Percentiles rank a stretch among this genome's conserved stretches.
These are phyloP conservation scores for Apocynum venetum DNA, from an alignment of 257 asterid genomes.

Conservation along the genomic window DNA sequence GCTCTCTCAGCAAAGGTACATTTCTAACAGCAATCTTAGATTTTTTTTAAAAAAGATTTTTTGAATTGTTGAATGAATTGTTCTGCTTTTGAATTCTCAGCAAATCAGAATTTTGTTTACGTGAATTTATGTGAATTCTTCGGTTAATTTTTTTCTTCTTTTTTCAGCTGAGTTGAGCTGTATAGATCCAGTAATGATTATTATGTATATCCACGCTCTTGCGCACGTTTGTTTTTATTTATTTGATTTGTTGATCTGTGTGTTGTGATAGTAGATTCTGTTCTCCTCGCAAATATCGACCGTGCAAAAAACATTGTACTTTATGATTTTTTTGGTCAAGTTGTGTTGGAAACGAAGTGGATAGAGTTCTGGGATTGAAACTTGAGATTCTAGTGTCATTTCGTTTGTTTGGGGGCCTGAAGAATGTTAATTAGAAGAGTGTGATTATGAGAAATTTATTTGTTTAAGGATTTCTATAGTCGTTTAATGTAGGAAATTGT, in stretches of 20 bases:
- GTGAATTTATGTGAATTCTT: background rate
- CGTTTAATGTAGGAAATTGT: background rate
- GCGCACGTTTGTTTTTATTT: background rate
- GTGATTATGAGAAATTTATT: background rate
- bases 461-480: background rate
- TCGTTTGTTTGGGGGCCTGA: background rate
- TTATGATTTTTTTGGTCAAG: background rate
- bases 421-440: background rate
- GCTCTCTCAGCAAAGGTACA: background rate
- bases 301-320: background rate
- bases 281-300: constrained; percentile 7
- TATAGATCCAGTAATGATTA: background rate
- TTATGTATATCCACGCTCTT: background rate
- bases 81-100: background rate
- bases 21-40: background rate
- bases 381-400: background rate
- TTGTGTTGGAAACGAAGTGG: background rate
- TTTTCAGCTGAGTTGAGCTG: background rate
- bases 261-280: background rate
- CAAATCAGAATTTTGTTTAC: background rate
- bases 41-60: background rate
- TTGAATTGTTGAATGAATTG: background rate
- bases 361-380: background rate
- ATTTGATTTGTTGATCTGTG: background rate
- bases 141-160: background rate